Percentiles rank a stretch among this genome's conserved stretches.
Conservation (phyloP, 192 early-diverging fungal genomes). For the Neocallimastix lanati region DNA sequence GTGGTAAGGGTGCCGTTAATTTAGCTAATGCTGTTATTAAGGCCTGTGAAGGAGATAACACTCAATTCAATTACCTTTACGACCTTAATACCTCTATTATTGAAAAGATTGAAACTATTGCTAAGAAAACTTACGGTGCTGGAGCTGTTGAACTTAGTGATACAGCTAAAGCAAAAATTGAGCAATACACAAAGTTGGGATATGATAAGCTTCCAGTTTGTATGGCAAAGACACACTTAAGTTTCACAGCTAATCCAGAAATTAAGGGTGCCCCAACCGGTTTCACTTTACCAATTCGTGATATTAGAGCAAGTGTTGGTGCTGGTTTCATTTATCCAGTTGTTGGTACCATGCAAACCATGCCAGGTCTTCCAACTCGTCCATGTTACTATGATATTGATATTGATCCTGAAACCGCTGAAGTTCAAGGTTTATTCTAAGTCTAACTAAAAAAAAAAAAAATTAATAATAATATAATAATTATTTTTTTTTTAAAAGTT, state of each 20-base stretch:
- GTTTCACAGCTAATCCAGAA: slow-evolving; percentile 77
- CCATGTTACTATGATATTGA: slow-evolving; percentile 95
- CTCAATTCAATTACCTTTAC: slow-evolving; percentile 73
- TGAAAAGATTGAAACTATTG: slow-evolving; percentile 83
- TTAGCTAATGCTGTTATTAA: slow-evolving; percentile 68
- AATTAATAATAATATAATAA: too few relatives aligned
- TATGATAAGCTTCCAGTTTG: slow-evolving; percentile 83
- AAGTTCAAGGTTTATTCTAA: slow-evolving; percentile 79
- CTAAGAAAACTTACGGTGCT: slow-evolving; percentile 86
- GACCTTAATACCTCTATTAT: slow-evolving; percentile 57
- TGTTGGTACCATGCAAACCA: slow-evolving; percentile 89
- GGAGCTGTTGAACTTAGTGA: slow-evolving; percentile 72
- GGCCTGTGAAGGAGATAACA: slow-evolving; percentile 29
- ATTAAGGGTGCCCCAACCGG: slow-evolving; percentile 79
- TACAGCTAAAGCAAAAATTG: slow-evolving; percentile 72
- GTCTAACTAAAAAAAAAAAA: too few relatives aligned
- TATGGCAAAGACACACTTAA: slow-evolving; percentile 98
- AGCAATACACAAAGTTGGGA: slow-evolving; percentile 66
- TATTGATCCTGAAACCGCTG: slow-evolving; percentile 64
- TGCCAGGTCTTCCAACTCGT: slow-evolving; percentile 91
- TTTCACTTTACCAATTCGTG: slow-evolving; percentile 83
- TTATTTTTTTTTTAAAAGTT: too few relatives aligned
- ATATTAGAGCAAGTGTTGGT: slow-evolving; percentile 84
- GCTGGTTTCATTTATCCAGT: slow-evolving; percentile 96
- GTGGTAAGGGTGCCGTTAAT: slow-evolving; percentile 72